A percentile compares a stretch with the other conserved stretches of the same genome.
These are phyloP conservation scores for Fusarium sp. DNA, from an alignment of 2,329 filamentous ascomycete genomes.

Conservation along the genomic window DNA sequence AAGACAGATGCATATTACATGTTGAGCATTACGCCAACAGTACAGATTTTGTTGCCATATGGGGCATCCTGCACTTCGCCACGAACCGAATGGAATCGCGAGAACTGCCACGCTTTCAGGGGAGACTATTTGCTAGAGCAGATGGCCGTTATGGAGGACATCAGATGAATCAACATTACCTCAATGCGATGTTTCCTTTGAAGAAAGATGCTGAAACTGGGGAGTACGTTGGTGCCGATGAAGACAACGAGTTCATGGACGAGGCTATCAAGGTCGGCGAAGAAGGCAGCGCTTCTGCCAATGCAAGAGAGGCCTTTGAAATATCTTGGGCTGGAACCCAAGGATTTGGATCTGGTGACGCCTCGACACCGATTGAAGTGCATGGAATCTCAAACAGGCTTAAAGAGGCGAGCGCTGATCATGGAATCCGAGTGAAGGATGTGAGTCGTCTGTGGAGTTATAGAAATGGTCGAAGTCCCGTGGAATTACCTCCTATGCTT, in stretches of 20 bases:
- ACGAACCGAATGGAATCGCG: conserved; percentile 57
- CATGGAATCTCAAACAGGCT: conserved; percentile 50
- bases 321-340: conserved; percentile 61
- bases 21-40: conserved; percentile 86
- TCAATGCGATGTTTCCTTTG: conserved; percentile 72
- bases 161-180: conserved; percentile 72
- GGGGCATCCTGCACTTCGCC: conserved; percentile 79
- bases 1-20: conserved; percentile 71
- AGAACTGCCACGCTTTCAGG: conserved; percentile 71
- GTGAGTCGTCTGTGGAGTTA: conserved; percentile 74
- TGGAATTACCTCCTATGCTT: conserved; percentile 57
- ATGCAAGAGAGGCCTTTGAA: conserved; percentile 62
- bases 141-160: conserved; percentile 64
- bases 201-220: conserved; percentile 58
- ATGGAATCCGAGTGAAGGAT: conserved; percentile 67
- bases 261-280: conserved; percentile 63
- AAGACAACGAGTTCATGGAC: conserved; percentile 72
- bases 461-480: conserved; percentile 69
- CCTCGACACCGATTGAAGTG: conserved; percentile 55
- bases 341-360: conserved; percentile 55
- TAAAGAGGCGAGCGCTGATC: conserved; percentile 47
- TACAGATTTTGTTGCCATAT: conserved; percentile 79
- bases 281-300: conserved; percentile 59
- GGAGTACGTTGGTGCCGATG: conserved; percentile 58
- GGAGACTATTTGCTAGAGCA: conserved; percentile 70